Evolutionary conservation across 306 rosid species (phyloP), one percentile per base, ranked within the genome.

Genomic region (Prunus mira): DNA sequence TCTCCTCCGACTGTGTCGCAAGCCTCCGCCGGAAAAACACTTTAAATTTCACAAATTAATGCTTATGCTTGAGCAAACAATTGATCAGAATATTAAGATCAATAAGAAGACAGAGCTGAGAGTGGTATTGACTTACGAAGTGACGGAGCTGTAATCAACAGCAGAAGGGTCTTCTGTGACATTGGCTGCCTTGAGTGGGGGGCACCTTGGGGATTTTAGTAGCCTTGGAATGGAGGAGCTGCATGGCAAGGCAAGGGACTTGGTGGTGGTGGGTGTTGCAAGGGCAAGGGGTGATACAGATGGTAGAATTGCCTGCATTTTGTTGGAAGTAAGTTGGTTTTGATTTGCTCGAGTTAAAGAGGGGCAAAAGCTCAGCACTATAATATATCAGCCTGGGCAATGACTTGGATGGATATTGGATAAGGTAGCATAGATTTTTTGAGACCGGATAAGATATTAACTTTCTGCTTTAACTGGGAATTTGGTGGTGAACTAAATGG

Each of bases 1-100:
- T 85, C 88, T 65, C 86, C 88, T 55, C 88, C 88, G 30, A 85
- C 24, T 6, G 86, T 82, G 30, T 85, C 88, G 19, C 88, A 85
- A 34, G 86, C 86, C 78, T 85, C 88, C 3, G 86, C 86, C 25
- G 86, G 88, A 12, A 85, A 85, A 62, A 82, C 88, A 64, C 88
- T 85, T 75, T 12, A 25, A 2, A 10, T 5, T 58, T 27, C 46
- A 73, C 14, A 27, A 43, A 45, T 6, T 25, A 18, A 2, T 18
- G 41, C 57, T 22, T 27, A 69, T 50, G 22, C 25, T 18, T 50
- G 18, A 28, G 4, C 17, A 12, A 18, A 54, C 34, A 71, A 28
- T 15, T 10, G 3, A 15, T 22, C 27, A 27, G 27, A 10, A 24
- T 4, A 19, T 28, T 12, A 3, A 72, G 50, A 45, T 12, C 45